Evolutionary conservation across 1,139 yeast species (phyloP).

Genomic region (Debaryomyces sp.): DNA sequence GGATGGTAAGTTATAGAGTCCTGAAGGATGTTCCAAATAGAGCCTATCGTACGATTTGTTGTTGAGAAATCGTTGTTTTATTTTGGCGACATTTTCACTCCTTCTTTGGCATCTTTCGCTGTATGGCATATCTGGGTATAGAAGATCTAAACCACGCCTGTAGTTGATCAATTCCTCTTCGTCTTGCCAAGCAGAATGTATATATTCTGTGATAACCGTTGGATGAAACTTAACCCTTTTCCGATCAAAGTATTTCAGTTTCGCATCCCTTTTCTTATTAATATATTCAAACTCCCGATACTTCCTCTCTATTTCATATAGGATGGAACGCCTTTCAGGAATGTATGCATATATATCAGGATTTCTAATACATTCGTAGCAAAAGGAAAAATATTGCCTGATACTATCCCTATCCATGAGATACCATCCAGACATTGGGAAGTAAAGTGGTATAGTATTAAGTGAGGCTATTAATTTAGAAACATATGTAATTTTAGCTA

Average conservation of each 20-base stretch:
- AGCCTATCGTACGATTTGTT: background rate
- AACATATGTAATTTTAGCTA: no score
- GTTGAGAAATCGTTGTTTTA: background rate
- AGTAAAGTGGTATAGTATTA: no score
- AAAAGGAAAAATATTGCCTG: no score
- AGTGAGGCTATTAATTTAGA: no score
- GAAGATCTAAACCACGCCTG: background rate
- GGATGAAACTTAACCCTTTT: background rate
- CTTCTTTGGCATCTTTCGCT: background rate
- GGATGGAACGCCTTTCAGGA: no score
- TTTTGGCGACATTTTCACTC: background rate
- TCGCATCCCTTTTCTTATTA: background rate
- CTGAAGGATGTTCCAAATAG: background rate
- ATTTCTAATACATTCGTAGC: no score
- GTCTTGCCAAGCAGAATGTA: conserved; percentile 2
- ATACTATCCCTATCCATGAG: no score
- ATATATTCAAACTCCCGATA: no score
- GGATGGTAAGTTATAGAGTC: background rate
- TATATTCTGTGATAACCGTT: background rate
- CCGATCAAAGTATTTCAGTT: background rate
- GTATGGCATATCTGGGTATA: background rate
- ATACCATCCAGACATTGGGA: no score
- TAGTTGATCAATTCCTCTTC: background rate
- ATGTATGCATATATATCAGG: no score
- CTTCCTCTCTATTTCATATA: no score